These are phyloP conservation scores for Leucogyrophana mollusca DNA, from an alignment of 768 basidiomycete species.

Conservation along the genomic window DNA sequence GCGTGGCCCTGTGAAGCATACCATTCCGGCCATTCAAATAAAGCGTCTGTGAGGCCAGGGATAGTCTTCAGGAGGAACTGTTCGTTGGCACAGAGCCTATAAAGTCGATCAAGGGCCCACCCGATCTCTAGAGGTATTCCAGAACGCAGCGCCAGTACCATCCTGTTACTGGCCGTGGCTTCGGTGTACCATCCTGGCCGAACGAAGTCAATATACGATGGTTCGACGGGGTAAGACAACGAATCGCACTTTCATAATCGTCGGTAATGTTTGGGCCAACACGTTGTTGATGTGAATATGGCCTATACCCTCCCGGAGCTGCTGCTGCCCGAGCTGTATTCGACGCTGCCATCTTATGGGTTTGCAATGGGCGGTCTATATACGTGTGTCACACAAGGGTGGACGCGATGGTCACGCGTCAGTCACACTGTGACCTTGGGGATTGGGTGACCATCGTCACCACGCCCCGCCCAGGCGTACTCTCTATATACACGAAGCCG, in stretches of 20 bases:
- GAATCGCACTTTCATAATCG: constrained; percentile 70
- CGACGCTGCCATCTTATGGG: constrained; percentile 22
- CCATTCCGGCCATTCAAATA: constrained; percentile 90
- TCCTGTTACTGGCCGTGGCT: constrained; percentile 73
- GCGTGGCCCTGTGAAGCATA: constrained; percentile 66
- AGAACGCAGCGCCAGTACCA: constrained; percentile 87
- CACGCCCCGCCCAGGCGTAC: too few species aligned
- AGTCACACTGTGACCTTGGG: too few species aligned
- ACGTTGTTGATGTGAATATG: constrained; percentile 19
- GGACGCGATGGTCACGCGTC: too few species aligned
- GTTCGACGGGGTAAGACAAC: neutral
- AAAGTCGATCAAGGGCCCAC: constrained; percentile 88
- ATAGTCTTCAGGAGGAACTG: constrained; percentile 69
- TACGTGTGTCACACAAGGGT: too few species aligned
- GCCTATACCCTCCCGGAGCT: constrained; percentile 20
- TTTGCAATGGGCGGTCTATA: too few species aligned
- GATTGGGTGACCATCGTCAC: too few species aligned
- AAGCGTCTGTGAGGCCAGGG: constrained; percentile 77
- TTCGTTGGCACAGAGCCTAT: constrained; percentile 78
- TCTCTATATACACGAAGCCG: too few species aligned
- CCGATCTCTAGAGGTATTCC: constrained; percentile 79
- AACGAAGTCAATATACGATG: constrained; percentile 6
- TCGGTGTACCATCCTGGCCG: constrained; percentile 84
- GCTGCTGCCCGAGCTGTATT: constrained; percentile 28
- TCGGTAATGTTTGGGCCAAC: constrained; percentile 53